Evolutionary conservation across 2,329 filamentous ascomycete species (phyloP).

Genomic region (Penicillium fuscoglaucum): DNA sequence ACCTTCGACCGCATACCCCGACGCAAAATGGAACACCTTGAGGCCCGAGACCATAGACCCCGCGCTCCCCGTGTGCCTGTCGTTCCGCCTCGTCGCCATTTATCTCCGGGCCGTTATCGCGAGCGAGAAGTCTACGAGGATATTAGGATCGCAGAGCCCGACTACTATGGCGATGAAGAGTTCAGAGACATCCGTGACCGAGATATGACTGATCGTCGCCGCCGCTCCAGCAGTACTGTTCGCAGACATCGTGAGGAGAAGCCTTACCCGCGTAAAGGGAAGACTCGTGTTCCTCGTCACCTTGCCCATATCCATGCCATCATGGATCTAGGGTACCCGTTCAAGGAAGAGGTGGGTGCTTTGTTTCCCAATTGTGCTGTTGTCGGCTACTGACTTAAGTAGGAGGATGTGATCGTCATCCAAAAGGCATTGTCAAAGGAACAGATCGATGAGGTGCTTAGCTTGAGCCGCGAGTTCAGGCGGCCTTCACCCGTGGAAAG

Average conservation of each 20-base stretch:
- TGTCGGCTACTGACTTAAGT: constrained; percentile 35
- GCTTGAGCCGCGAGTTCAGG: constrained; percentile 67
- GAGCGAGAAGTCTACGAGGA: constrained; percentile 64
- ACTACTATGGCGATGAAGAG: constrained; percentile 70
- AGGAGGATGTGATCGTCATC: constrained; percentile 80
- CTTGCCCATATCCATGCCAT: constrained; percentile 79
- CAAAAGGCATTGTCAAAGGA: constrained; percentile 82
- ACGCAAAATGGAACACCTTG: constrained; percentile 50
- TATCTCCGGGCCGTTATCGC: constrained; percentile 59
- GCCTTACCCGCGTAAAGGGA: constrained; percentile 76
- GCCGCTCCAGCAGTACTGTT: constrained; percentile 46
- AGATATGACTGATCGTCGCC: constrained; percentile 53
- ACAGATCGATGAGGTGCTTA: constrained; percentile 87
- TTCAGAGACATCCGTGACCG: constrained; percentile 66
- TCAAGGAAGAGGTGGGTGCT: constrained; percentile 72
- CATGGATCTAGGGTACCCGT: constrained; percentile 82
- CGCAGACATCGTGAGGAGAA: constrained; percentile 40
- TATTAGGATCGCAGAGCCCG: constrained; percentile 66
- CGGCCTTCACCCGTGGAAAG: constrained; percentile 32
- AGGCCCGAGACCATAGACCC: constrained; percentile 44
- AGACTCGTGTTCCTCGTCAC: constrained; percentile 80
- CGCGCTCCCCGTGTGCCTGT: constrained; percentile 66
- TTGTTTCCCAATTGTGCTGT: neutral
- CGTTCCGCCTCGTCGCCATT: constrained; percentile 46
- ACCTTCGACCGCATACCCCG: constrained; percentile 78